Base-by-base conservation (phyloP, 1,284 basidiomycete genomes). In the Uromyces viciae-fabae region DNA sequence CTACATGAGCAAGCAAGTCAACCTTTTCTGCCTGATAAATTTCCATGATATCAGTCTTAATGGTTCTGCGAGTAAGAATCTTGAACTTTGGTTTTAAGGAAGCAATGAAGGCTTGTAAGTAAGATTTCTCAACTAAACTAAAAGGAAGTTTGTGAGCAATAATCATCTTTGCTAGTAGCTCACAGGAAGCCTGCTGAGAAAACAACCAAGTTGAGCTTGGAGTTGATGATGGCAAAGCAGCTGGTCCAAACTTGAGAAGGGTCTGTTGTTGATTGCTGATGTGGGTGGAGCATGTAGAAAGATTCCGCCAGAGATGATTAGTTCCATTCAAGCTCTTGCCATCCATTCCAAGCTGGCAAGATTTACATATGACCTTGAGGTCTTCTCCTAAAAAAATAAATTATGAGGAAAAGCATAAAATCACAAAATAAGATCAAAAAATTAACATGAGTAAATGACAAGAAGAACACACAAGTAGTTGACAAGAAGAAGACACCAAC, bases 1-100 rank as follows among this genome's bases (percentile, higher is more conserved):
- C 36, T n/a, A 66, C 43, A 36, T 66, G 38, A 2, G 7, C 15
- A 60, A 33, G 28, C 14, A 60, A 60, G 11, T 60, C 9, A 19
- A 31, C 36, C 58, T 60, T 60, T 33, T 31, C 36, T 31, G 58
- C 28, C 36, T 60, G 15, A 33, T 31, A 60, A 60, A 60, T 9
- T 25, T 25, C 28, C 58, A 60, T 60, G 58, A 60, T 60, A 19
- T 60, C 25, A 33, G 15, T 60, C 58, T 60, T 60, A 33, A 60
- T 25, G 58, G 58, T 60, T 11, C 22, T n/a, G 5, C 28, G 58
- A 31, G 28, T 60, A 33, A 31, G 28, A 28, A 60, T 25, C 22
- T 60, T 60, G 58, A 60, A 60, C 19, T 60, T 60, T 31, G 58
- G 58, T 60, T 60, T 25, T n/a, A 60, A 60, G 7, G 58, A 60